These are phyloP conservation scores for Nymphaea thermarum DNA, from an alignment of 164 flowering plant genomes.

Conservation along the genomic window DNA sequence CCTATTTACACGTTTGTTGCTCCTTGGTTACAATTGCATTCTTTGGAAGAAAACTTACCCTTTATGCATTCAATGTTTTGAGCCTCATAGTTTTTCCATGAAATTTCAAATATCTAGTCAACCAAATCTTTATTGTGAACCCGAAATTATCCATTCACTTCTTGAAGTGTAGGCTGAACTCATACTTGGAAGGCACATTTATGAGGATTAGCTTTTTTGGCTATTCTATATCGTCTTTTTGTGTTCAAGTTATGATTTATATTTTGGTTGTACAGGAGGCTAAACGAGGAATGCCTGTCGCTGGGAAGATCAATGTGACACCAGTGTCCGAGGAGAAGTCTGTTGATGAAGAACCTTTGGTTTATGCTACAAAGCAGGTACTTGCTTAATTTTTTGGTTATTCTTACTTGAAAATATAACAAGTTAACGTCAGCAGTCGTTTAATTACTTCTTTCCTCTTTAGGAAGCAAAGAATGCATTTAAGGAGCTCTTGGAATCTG, in stretches of 20 bases:
- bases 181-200: background rate
- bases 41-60: no score
- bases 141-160: background rate
- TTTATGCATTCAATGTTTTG: no score
- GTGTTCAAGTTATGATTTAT: background rate
- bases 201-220: background rate
- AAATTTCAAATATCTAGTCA: no score
- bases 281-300: constrained; percentile 50
- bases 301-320: constrained; percentile 54
- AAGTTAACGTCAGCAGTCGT: background rate
- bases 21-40: no score
- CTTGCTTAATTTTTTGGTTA: background rate
- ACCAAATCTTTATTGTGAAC: no score
- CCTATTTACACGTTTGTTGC: no score
- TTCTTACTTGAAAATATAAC: background rate
- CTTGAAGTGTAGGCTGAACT: background rate
- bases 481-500: constrained; percentile 81
- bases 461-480: constrained; percentile 97
- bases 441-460: background rate
- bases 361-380: constrained; percentile 82
- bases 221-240: background rate
- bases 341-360: constrained; percentile 62
- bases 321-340: constrained; percentile 52
- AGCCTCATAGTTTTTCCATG: no score
- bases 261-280: constrained; percentile 38